Base-by-base conservation (phyloP, 306 rosid species). In the Pterocarpus santalinus region DNA sequence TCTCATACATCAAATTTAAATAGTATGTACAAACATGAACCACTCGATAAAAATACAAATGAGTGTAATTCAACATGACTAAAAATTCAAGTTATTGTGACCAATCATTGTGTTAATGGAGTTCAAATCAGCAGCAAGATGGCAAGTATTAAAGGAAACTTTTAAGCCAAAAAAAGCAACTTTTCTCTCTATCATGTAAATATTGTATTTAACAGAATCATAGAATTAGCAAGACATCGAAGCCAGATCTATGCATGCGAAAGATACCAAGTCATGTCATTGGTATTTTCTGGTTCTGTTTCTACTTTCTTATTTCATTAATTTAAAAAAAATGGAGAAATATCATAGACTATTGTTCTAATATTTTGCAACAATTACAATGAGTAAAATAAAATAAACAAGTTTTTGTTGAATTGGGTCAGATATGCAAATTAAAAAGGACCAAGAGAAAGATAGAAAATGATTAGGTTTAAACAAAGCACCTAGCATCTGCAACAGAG, bases 401-500 rank as follows among this genome's bases (percentile, higher is more conserved):
- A 58, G 4, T 60, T 66, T 72, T 79, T 34, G 64, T 64, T 36
- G 65, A 65, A 58, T 47, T 46, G 64, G 75, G 17, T 73, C 52
- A 73, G 65, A 78, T 5, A 35, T 47, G 51, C 8, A 46, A 57
- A 65, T 43, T 33, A 49, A 34, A 53, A 33, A 6, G 3, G 15
- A 33, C 2, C 13, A 38, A 49, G 65, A 65, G 56, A 83, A 60
- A 57, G 2, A 44, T 46, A 43, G n/a, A 52, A 75, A 67, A 28
- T 55, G 60, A 30, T 28, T 67, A 52, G 82, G 70, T 65, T 53
- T 46, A 77, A 78, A 65, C 17, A 74, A 75, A 52, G 76, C 67
- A 94, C 98, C 97, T 92, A 58, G 91, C 85, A 88, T 92, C 98
- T 72, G 91, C 97, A 86, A 92, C 83, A 64, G 97, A 92, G 86